Evolutionary conservation across 2,329 filamentous ascomycete genomes (phyloP), one percentile per base, ranked within the genome.

Genomic region (Rutstroemia sp.): DNA sequence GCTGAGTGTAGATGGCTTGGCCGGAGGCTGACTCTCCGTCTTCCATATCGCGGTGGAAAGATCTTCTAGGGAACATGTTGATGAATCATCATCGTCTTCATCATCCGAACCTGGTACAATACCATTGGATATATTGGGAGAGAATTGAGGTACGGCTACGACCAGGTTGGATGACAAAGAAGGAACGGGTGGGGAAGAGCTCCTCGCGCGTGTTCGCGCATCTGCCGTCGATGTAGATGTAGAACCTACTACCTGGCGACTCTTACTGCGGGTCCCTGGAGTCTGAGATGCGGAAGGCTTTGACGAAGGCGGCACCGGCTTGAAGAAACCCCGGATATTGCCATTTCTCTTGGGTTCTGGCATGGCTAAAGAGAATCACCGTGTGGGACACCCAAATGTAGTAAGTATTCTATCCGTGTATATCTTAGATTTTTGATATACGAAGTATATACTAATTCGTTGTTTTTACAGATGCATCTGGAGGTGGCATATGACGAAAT

Each of bases 101-200:
- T 87, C 86, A 65, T 92, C 88, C 0, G 88, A 91, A 54, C 81
- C 84, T 47, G 77, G 78, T 42, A 92, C 87, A 55, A 86, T 51
- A 16, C 53, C 38, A 45, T 34, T 51, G 14, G 53, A 50, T 17
- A 42, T 45, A 44, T 51, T 44, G 3, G 25, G 30, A 16, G 53
- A 51, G 36, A 42, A 45, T 27, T 34, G 53, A 5, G 38, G 17
- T 19, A 25, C n/a, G 39, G 12, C n/a, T 39, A 42, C 30, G 5
- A n/a, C 42, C 44, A 46, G 47, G 12, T 36, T 19, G 10, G 53
- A 39, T 23, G 42, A 38, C 25, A 25, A 45, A 39, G 53, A 48
- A 30, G 25, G 36, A 12, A 23, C 25, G 38, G 52, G 45, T 27
- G 25, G 45, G 16, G 55, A 48, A 19, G 55, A 49, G 17, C 17